Base-by-base conservation (phyloP, 169 alveolate species). In the Cryptosporidium viatorum region DNA sequence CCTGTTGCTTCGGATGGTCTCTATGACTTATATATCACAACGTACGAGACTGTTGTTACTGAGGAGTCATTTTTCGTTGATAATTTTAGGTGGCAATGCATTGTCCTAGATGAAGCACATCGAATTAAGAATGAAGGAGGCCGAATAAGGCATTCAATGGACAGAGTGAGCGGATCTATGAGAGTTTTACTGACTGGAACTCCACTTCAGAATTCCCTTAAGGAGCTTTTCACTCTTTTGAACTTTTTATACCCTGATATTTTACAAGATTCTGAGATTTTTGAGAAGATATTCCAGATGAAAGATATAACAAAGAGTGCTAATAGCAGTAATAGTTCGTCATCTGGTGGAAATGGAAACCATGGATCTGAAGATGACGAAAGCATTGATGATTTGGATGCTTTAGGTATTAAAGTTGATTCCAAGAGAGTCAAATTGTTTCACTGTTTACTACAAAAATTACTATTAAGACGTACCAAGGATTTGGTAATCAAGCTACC, bases 61-160 rank as follows among this genome's bases (percentile, higher is more conserved):
- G 97, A 95, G 67, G 98, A 96, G 94, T 95, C 92, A 45, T 94
- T 96, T 85, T 95, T 94, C 60, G 97, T 94, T 60, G 97, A 95
- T 75, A 93, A 96, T 0, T 91, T 94, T 31, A 94, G 95, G 18
- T 98, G 99, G 99, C 97, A 96, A 91, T 97, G 98, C 86, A 96
- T 97, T 95, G 96, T 97, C 21, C 93, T 97, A 62, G 99, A 98
- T 92, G 99, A 99, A 95, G 99, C 99, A 43, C 99, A 99, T 91
- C 97, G 99, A 70, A 98, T 98, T 84, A 99, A 99, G 96, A 99
- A 98, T 84, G 98, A 97, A 68, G 87, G 96, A 23, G 97, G 98
- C 35, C 95, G 96, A n/a, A 92, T 96, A 23, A 95, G 99, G n/a
- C 97, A 96, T 74, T 96, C 98, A 12, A 95, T 96, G 91, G 98